Conservation (phyloP, 2,329 filamentous ascomycete genomes). For the Penicillium psychrosexuale region DNA sequence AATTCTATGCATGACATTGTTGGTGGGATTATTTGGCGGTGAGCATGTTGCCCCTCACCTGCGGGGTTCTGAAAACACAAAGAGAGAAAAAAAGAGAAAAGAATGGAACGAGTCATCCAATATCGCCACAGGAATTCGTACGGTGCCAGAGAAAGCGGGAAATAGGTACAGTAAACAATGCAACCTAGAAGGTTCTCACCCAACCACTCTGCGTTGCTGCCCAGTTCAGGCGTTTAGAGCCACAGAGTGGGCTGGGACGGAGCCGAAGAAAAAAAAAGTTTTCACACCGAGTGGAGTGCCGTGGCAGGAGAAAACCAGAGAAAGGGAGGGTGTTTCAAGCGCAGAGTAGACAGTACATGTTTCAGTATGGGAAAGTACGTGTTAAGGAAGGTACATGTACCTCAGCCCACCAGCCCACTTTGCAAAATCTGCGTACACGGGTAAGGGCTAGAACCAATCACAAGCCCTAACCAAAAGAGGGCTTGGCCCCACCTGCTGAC, state of each 20-base stretch:
- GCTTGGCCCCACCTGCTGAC: slow-evolving; percentile 37
- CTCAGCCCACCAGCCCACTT: slow-evolving; percentile 18
- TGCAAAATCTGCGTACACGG: slow-evolving; percentile 34
- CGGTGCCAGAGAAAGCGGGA: background rate
- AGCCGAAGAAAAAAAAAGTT: slow-evolving; percentile 24
- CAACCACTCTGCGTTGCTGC: slow-evolving; percentile 38
- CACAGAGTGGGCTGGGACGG: slow-evolving; percentile 18
- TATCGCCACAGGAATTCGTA: background rate
- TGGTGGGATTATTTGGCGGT: slow-evolving; percentile 23
- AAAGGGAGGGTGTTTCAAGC: slow-evolving; percentile 16
- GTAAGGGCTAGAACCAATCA: slow-evolving; percentile 28
- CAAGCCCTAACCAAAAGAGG: slow-evolving; percentile 22
- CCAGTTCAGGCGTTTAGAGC: slow-evolving; percentile 26
- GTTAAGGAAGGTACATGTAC: slow-evolving; percentile 7
- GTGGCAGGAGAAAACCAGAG: slow-evolving; percentile 28
- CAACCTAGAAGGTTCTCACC: slow-evolving; percentile 13
- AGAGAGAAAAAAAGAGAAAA: background rate
- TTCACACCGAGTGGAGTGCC: slow-evolving; percentile 25
- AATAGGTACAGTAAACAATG: slow-evolving; percentile 10
- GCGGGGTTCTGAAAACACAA: slow-evolving; percentile 11
- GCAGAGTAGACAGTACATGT: slow-evolving; percentile 7
- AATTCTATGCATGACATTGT: slow-evolving; percentile 12
- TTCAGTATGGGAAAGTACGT: background rate
- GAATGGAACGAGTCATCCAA: background rate
- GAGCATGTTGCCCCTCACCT: slow-evolving; percentile 18